These are phyloP conservation scores for Triticum urartu DNA, from an alignment of 176 grass and related monocot genomes.

Conservation along the genomic window DNA sequence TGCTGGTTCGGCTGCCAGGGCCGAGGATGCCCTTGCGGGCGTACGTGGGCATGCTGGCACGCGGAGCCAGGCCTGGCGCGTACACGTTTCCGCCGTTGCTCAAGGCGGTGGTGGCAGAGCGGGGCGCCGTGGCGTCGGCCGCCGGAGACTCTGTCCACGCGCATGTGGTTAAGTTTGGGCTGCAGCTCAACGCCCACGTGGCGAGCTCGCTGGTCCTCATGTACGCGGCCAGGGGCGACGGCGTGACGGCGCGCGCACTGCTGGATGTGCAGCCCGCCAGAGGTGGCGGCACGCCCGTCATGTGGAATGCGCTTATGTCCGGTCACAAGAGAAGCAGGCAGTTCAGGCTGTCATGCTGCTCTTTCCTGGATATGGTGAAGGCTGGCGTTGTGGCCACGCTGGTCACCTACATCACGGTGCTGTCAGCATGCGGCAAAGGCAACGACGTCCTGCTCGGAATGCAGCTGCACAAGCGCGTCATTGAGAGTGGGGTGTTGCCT, in stretches of 20 bases:
- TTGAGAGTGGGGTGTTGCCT: slow-evolving; percentile 34
- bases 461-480: slow-evolving; percentile 53
- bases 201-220: slow-evolving; percentile 52
- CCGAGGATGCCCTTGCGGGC: slow-evolving; percentile 25
- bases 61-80: slow-evolving; percentile 46
- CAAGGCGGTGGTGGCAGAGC: slow-evolving; percentile 45
- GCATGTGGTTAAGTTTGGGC: slow-evolving; percentile 68
- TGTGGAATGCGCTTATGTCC: slow-evolving; percentile 78
- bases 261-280: slow-evolving; percentile 35
- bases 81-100: slow-evolving; percentile 78
- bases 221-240: slow-evolving; percentile 49
- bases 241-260: slow-evolving; percentile 35
- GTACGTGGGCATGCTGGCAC: slow-evolving; percentile 60
- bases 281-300: slow-evolving; percentile 8
- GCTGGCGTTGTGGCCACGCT: slow-evolving; percentile 29
- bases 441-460: slow-evolving; percentile 46
- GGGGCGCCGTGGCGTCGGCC: slow-evolving; percentile 4
- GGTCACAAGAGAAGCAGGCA: slow-evolving; percentile 38
- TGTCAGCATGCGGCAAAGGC: slow-evolving; percentile 56
- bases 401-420: slow-evolving; percentile 59
- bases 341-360: slow-evolving; percentile 38
- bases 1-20: slow-evolving; percentile 21
- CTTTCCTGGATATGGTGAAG: slow-evolving; percentile 58
- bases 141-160: slow-evolving; percentile 45
- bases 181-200: slow-evolving; percentile 37